These are phyloP conservation scores for Skeletonema tropicum DNA, from an alignment of 108 stramenopile genomes.

Conservation along the genomic window DNA sequence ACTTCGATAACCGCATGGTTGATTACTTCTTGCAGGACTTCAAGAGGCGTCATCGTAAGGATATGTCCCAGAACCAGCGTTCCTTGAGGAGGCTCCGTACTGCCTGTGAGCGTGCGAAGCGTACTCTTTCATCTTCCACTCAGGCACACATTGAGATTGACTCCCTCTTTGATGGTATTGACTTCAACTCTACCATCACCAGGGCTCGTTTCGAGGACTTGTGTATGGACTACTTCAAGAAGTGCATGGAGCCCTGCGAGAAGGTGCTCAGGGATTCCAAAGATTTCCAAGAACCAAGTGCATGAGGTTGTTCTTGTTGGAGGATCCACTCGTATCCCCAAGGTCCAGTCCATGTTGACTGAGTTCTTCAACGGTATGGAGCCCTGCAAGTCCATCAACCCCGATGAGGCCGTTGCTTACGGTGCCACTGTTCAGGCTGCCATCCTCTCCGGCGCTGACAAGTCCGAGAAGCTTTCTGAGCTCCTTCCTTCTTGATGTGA, in stretches of 20 bases:
- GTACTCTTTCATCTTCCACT: conserved; percentile 97
- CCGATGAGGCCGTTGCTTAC: conserved; percentile 96
- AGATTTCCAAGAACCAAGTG: conserved; percentile 95
- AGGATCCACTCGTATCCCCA: conserved; percentile 99
- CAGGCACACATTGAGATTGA: conserved; percentile 99
- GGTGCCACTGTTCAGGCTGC: conserved; percentile 97
- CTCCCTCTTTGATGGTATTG: conserved; percentile 98
- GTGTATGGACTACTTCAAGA: conserved; percentile 91
- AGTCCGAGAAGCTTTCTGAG: conserved; percentile 96
- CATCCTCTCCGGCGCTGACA: conserved; percentile 93
- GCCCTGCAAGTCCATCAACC: conserved; percentile 97
- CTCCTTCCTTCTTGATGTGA: conserved; percentile 98
- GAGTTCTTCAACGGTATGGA: conserved; percentile 99
- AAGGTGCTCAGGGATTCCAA: conserved; percentile 98
- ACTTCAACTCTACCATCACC: conserved; percentile 99
- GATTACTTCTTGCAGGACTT: conserved; percentile 97
- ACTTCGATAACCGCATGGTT: conserved; percentile 99
- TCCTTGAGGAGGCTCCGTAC: conserved; percentile 99
- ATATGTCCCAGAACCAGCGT: conserved; percentile 92
- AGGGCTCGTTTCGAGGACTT: conserved; percentile 96
- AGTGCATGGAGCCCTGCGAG: conserved; percentile 98
- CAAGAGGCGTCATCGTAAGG: conserved; percentile 93
- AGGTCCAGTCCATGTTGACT: conserved; percentile 92
- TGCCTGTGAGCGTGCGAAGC: conserved; percentile 99
- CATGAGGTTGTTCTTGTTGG: conserved; percentile 97